Conservation (phyloP, 345 rosid species). For the Camelina laxa region DNA sequence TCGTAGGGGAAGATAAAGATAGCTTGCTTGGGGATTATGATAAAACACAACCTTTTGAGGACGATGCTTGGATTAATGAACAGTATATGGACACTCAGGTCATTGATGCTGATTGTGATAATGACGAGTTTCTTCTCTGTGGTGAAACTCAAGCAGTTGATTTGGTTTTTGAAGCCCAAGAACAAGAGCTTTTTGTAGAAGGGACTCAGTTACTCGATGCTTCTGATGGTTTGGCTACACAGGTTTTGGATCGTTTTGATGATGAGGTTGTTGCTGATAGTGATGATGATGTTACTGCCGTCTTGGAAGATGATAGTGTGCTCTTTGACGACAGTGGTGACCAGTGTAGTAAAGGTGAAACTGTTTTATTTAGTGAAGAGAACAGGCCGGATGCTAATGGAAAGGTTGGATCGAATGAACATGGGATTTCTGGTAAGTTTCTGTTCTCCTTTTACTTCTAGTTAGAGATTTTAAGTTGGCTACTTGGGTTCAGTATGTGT, state of each 20-base stretch:
- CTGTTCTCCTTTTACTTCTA: neutral
- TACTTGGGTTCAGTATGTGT: conserved; percentile 20
- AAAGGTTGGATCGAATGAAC: conserved; percentile 35
- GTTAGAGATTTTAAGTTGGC: conserved; percentile 6
- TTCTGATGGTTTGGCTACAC: conserved; percentile 45
- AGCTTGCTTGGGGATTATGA: conserved; percentile 3
- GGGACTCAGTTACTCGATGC: conserved; percentile 31
- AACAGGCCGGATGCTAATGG: conserved; percentile 28
- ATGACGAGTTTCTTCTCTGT: conserved; percentile 42
- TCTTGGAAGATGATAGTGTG: conserved; percentile 47
- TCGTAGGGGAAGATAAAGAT: conserved; percentile 42
- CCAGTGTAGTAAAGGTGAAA: conserved; percentile 27
- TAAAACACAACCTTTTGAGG: conserved; percentile 38
- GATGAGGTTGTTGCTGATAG: conserved; percentile 39
- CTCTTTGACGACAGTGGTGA: conserved; percentile 47
- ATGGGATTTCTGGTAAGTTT: conserved; percentile 51
- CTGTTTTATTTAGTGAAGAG: conserved; percentile 37
- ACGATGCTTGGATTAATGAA: conserved; percentile 31
- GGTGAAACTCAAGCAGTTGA: conserved; percentile 49
- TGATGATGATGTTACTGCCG: conserved; percentile 64
- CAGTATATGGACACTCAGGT: conserved; percentile 48
- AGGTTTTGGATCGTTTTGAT: conserved; percentile 35
- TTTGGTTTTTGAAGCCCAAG: conserved; percentile 42
- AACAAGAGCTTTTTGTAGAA: conserved; percentile 23
- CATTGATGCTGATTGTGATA: conserved; percentile 37